Evolutionary conservation across 179 eudicot genomes (phyloP).

Genomic region (Spinacia oleracea): DNA sequence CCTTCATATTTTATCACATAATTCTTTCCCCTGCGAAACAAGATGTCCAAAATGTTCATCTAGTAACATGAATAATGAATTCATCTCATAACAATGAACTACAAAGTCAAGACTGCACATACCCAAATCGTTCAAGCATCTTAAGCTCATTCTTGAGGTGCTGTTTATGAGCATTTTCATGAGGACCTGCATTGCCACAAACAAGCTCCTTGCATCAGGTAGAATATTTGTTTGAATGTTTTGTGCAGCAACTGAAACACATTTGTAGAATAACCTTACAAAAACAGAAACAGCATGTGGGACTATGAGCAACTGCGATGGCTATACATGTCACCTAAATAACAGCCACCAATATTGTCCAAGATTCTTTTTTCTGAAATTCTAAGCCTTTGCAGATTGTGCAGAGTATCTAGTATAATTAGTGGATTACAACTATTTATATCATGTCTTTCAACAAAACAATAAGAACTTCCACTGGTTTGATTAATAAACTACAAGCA

Average conservation of each 20-base stretch:
- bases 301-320: background rate
- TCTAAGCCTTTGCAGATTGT: background rate
- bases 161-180: conserved; percentile 67
- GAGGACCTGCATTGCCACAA: conserved; percentile 71
- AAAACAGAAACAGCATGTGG: background rate
- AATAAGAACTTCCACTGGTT: background rate
- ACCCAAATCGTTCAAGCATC: conserved; percentile 97
- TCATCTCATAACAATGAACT: conserved; percentile 11
- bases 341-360: background rate
- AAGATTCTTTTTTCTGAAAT: background rate
- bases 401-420: background rate
- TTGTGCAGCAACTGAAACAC: background rate
- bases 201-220: conserved; percentile 20
- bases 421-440: background rate
- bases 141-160: conserved; percentile 83
- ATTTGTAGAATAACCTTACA: background rate
- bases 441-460: background rate
- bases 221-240: background rate
- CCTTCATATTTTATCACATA: conserved; percentile 83
- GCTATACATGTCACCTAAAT: background rate
- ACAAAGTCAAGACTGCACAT: conserved; percentile 25
- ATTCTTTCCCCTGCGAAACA: conserved; percentile 71
- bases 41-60: background rate
- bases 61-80: background rate
- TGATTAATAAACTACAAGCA: background rate